Percentiles rank a stretch among this genome's conserved stretches.
Conservation (phyloP, 2,329 filamentous ascomycete species). For the Fusarium decemcellulare region DNA sequence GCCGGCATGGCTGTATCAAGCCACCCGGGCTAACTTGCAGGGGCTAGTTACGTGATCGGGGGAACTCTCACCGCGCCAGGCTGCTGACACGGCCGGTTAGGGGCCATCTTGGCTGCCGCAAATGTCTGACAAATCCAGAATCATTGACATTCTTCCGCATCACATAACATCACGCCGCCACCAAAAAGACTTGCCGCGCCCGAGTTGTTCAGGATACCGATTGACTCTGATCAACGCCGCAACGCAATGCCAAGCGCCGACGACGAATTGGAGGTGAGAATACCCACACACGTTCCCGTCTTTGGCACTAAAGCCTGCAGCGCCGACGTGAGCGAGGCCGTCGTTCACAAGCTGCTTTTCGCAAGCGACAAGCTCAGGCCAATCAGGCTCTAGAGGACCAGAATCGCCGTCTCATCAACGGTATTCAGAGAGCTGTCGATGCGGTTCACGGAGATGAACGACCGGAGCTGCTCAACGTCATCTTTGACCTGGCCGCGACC, state of each 20-base stretch:
- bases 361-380: conserved; percentile 46
- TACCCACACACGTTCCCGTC: background rate
- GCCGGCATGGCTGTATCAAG: background rate
- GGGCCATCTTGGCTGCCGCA: too few species aligned
- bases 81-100: background rate
- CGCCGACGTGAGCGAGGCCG: conserved; percentile 50
- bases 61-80: background rate
- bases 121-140: conserved; percentile 9
- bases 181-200: background rate
- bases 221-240: background rate
- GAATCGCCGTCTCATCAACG: conserved; percentile 24
- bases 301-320: background rate
- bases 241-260: background rate
- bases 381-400: conserved; percentile 37
- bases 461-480: conserved; percentile 13
- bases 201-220: background rate
- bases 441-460: conserved; percentile 16
- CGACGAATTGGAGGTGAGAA: conserved; percentile 7
- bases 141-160: background rate
- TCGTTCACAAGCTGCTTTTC: conserved; percentile 49
- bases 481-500: conserved; percentile 12
- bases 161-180: background rate
- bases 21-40: background rate
- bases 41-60: conserved; percentile 30
- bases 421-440: conserved; percentile 7